Base-by-base conservation (phyloP, 768 basidiomycete genomes). In the Calocybe indica region DNA sequence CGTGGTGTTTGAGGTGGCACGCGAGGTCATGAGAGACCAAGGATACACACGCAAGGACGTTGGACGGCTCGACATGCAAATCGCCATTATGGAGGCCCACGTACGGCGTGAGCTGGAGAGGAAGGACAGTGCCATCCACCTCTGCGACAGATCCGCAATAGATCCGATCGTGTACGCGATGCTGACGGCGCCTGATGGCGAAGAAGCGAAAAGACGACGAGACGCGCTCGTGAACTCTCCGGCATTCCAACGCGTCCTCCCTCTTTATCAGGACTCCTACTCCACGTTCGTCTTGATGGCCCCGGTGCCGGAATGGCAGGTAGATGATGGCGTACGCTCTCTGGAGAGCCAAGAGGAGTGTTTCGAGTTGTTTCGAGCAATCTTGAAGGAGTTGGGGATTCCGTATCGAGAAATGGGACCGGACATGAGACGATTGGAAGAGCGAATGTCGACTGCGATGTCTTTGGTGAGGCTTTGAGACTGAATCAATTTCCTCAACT, bases 161-260 rank as follows among this genome's bases (percentile, higher is more conserved):
- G 85, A 86, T 60, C 73, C 83, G 6, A 62, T 85, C 46, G 76
- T 82, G 1, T 86, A 86, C 51, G 80, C 79, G 1, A 61, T 75
- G 34, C 62, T 83, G 49, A 75, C 69, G 29, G 68, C 74, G 1
- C 47, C 56, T 7, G 65, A 65, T 43, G 65, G 59, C 1, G 62
- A 59, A 44, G 71, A 75, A 39, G 73, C 65, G 5, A 40, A 53
- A 7, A 53, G 58, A 38, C 69, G 69, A 36, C 65, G 68, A 44
- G 51, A 56, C 12, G 30, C 55, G 13, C 59, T 83, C 41, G 43
- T 73, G 2, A 49, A 53, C 4, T 58, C 68, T 11, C 57, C 61
- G 8, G 62, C 61, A 43, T 78, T 83, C 49, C 70, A 73, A 50
- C 51, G 38, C 15, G 65, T 66, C 1, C 58, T 83, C 30, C 59